Evolutionary conservation across 306 rosid genomes (phyloP).

Genomic region (Prunus mume): DNA sequence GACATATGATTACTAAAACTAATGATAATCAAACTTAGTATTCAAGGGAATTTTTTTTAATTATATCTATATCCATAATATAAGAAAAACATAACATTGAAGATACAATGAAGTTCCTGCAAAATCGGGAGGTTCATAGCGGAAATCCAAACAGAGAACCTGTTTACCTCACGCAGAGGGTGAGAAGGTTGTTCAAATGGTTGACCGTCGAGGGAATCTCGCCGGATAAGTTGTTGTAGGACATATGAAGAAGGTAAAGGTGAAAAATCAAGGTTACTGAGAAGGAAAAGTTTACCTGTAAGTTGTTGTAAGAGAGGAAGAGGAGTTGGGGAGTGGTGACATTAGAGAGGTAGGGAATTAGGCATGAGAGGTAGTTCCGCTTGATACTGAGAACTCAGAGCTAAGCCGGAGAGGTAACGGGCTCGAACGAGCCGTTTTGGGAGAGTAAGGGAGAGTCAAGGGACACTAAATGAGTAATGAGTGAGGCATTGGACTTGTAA

Average conservation of each 20-base stretch:
- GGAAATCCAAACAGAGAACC: slow-evolving; percentile 52
- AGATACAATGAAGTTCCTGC: slow-evolving; percentile 62
- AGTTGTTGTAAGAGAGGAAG: slow-evolving; percentile 54
- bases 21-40: too few species aligned
- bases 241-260: slow-evolving; percentile 76
- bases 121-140: slow-evolving; percentile 41
- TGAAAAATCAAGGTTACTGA: slow-evolving; percentile 42
- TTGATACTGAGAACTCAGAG: slow-evolving; percentile 81
- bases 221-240: slow-evolving; percentile 62
- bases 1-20: too few species aligned
- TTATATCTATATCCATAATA: too few species aligned
- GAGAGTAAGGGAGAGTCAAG: background rate
- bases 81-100: too few species aligned
- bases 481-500: background rate
- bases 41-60: too few species aligned
- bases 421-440: slow-evolving; percentile 4
- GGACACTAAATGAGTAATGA: too few species aligned
- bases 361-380: slow-evolving; percentile 54
- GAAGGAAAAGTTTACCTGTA: slow-evolving; percentile 58
- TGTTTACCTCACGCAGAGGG: slow-evolving; percentile 63
- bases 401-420: slow-evolving; percentile 46
- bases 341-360: slow-evolving; percentile 62
- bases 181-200: slow-evolving; percentile 53
- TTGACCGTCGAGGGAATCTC: slow-evolving; percentile 45
- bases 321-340: slow-evolving; percentile 56